Evolutionary conservation across 345 rosid species (phyloP).

Genomic region (Eucalyptus victrix): DNA sequence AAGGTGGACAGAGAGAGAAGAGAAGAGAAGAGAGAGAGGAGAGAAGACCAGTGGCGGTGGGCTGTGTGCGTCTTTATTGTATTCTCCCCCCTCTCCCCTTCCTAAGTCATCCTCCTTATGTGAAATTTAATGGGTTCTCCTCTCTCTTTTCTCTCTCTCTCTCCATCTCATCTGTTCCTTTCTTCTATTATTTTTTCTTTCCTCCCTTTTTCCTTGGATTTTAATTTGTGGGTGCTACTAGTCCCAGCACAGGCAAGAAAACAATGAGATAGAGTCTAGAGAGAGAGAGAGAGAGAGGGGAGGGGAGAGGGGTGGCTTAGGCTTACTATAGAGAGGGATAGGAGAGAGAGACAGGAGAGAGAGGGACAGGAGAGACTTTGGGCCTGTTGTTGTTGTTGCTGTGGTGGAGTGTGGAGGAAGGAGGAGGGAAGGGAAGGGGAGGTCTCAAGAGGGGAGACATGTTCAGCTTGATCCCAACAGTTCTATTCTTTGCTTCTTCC

Average conservation of each 20-base stretch:
- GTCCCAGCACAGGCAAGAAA: background rate
- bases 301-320: background rate
- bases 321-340: background rate
- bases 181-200: no score
- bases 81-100: background rate
- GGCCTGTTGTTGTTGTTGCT: no score
- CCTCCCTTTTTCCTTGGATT: background rate
- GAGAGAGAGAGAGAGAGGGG: background rate
- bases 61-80: background rate
- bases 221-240: background rate
- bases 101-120: background rate
- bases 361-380: background rate
- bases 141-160: background rate
- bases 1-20: background rate
- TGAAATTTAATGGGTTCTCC: background rate
- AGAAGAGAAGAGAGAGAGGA: background rate
- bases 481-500: slow-evolving; percentile 10
- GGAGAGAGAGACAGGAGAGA: background rate
- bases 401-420: background rate
- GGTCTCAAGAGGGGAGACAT: slow-evolving; percentile 36
- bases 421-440: background rate
- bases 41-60: background rate
- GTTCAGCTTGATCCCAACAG: slow-evolving; percentile 34
- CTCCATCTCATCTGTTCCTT: background rate
- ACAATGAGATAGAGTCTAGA: background rate